phyloP scores from a whole-genome alignment of 1,139 yeast species.

The Pichia sp. region DNA sequence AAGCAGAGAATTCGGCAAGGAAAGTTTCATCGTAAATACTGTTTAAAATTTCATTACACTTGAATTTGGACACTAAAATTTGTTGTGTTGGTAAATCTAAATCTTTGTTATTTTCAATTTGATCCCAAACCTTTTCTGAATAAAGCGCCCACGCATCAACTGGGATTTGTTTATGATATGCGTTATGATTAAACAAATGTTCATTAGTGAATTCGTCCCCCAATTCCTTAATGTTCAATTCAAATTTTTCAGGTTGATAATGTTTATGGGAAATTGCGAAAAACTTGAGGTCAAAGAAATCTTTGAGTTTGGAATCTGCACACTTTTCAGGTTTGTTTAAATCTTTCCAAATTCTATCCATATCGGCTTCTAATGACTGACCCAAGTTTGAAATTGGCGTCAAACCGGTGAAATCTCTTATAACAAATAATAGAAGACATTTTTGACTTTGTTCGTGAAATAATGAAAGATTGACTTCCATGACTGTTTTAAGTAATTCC shows the following conservation, averaged over 20 bases:
- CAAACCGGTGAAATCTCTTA: conserved; percentile 87
- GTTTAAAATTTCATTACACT: conserved; percentile 84
- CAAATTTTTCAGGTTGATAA: conserved; percentile 72
- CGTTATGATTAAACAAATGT: conserved; percentile 57
- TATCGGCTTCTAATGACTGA: conserved; percentile 65
- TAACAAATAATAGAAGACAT: conserved; percentile 79
- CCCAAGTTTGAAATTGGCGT: conserved; percentile 79
- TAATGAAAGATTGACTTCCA: conserved; percentile 87
- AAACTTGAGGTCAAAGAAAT: conserved; percentile 84
- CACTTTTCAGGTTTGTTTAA: conserved; percentile 72
- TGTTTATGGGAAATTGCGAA: conserved; percentile 84
- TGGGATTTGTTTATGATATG: conserved; percentile 85
- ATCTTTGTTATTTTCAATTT: conserved; percentile 89
- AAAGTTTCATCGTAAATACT: conserved; percentile 47
- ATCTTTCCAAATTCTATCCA: conserved; percentile 74
- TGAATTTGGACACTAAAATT: conserved; percentile 86
- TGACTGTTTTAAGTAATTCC: conserved; percentile 93
- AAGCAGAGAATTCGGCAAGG: conserved; percentile 28
- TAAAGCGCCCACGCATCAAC: conserved; percentile 96
- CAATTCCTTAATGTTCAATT: conserved; percentile 56
- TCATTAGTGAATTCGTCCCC: conserved; percentile 54
- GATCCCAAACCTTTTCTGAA: conserved; percentile 91
- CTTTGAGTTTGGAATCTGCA: conserved; percentile 51
- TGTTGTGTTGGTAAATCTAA: conserved; percentile 97
- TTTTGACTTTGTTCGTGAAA: conserved; percentile 64